A percentile compares a stretch with the other conserved stretches of the same genome.
Evolutionary conservation across 2,329 filamentous ascomycete genomes (phyloP).

Genomic region (Zymoseptoria brevis): DNA sequence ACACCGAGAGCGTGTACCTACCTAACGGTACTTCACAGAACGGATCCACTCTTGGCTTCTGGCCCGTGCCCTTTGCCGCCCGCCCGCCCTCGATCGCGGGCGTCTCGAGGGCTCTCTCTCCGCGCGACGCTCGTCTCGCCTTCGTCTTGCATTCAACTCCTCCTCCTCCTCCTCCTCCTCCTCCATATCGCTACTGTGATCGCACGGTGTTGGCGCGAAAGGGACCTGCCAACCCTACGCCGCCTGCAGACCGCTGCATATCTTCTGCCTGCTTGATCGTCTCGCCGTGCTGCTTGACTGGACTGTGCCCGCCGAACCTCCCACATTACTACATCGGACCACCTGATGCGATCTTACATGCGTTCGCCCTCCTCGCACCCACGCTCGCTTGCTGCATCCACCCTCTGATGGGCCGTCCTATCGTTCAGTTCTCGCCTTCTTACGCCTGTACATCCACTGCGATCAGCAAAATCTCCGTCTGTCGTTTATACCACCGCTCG

Average conservation of each 20-base stretch:
- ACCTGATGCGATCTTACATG: neutral
- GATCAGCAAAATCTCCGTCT: neutral
- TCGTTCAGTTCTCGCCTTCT: constrained; percentile 1
- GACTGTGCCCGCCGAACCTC: neutral
- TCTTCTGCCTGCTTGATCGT: neutral
- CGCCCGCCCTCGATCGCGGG: neutral
- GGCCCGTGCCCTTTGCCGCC: neutral
- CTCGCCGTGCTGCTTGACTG: neutral
- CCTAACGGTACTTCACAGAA: no score
- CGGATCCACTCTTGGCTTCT: neutral
- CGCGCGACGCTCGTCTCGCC: no score
- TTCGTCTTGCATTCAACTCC: no score
- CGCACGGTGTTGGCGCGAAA: neutral
- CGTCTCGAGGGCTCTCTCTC: neutral
- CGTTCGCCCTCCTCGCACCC: constrained; percentile 5
- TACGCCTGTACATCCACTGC: neutral
- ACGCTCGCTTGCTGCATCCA: constrained; percentile 6
- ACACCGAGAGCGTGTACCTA: no score
- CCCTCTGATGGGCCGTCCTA: neutral
- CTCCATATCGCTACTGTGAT: no score
- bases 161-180: no score
- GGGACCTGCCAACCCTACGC: neutral
- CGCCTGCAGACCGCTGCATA: neutral
- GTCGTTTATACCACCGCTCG: neutral
- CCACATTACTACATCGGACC: neutral